These are phyloP conservation scores for Trapa incisa DNA, from an alignment of 345 rosid genomes.

Conservation along the genomic window DNA sequence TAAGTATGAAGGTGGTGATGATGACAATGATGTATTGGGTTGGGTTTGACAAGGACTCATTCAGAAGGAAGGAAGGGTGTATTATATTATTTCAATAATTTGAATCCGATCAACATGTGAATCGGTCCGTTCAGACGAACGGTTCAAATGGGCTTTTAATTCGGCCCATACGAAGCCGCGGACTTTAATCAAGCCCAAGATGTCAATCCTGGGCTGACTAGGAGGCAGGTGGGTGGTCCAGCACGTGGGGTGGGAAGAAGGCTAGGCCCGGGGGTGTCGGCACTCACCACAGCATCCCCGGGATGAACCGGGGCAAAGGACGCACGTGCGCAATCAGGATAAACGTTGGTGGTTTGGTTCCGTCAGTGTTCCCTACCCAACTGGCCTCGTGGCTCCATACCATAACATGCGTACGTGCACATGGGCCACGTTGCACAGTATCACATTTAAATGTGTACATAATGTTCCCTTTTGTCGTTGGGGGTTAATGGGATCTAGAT, in stretches of 20 bases:
- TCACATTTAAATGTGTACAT: too few species aligned
- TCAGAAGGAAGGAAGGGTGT: too few species aligned
- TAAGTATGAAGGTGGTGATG: too few species aligned
- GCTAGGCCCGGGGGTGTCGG: too few species aligned
- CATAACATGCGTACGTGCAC: too few species aligned
- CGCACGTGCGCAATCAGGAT: constrained; percentile 7
- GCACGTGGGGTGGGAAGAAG: neutral
- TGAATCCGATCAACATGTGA: neutral
- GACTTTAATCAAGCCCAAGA: neutral
- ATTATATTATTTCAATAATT: too few species aligned
- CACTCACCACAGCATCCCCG: neutral
- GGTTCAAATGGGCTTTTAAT: neutral
- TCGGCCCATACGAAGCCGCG: neutral
- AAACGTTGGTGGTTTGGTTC: constrained; percentile 4
- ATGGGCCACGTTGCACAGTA: too few species aligned
- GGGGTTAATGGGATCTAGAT: too few species aligned
- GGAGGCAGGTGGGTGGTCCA: neutral
- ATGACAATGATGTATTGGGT: too few species aligned
- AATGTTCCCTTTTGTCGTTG: too few species aligned
- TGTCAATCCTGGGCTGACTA: too few species aligned
- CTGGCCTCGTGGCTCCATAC: constrained; percentile 12
- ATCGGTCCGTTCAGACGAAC: neutral
- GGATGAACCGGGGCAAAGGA: neutral
- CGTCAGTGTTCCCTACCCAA: constrained; percentile 25
- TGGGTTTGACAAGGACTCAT: too few species aligned